Conservation (phyloP, 2,329 filamentous ascomycete species). For the Colletotrichum chrysophilum region DNA sequence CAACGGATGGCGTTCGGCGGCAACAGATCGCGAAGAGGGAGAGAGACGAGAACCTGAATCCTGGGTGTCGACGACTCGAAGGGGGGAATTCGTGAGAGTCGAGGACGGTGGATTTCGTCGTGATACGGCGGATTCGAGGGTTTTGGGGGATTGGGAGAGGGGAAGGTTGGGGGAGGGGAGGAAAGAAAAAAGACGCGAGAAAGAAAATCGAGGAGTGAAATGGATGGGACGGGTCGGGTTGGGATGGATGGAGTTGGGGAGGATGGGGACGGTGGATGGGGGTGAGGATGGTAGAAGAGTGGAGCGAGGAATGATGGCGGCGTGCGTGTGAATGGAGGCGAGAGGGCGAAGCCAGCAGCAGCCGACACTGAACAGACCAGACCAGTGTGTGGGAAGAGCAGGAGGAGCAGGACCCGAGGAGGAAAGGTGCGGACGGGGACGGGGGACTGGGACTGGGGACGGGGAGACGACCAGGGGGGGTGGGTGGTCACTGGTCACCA, state of each 20-base stretch:
- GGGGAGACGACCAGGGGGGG: background rate
- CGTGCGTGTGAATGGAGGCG: constrained; percentile 19
- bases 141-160: background rate
- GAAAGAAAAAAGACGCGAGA: background rate
- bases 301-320: constrained; percentile 21
- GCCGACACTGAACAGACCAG: background rate
- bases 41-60: constrained; percentile 16
- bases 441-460: background rate
- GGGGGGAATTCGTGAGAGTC: constrained; percentile 4
- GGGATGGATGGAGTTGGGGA: constrained; percentile 17
- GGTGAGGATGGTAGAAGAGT: constrained; percentile 16
- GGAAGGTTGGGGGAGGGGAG: background rate
- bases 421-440: background rate
- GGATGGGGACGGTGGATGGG: background rate
- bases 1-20: background rate
- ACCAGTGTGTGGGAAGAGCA: background rate
- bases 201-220: constrained; percentile 15
- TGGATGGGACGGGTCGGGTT: constrained; percentile 20
- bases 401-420: background rate
- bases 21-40: background rate
- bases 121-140: constrained; percentile 20
- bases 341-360: background rate
- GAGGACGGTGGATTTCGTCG: constrained; percentile 12
- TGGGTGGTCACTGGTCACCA: background rate
- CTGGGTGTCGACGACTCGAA: constrained; percentile 16